Evolutionary conservation across 305 asterid genomes (phyloP), one percentile per base, ranked within the genome.

Genomic region (Fraxinus albicans): DNA sequence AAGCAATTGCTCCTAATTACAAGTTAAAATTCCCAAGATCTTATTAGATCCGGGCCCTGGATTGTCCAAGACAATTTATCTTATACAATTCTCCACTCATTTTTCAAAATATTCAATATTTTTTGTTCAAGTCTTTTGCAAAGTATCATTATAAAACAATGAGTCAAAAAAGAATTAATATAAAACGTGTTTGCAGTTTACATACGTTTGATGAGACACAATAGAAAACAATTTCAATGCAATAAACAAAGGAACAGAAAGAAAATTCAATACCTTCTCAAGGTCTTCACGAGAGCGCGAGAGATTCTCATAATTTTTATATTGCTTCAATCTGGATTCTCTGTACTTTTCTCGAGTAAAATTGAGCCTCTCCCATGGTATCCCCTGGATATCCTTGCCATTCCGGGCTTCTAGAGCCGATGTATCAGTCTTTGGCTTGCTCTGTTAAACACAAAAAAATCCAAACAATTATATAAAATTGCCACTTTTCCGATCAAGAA

Each of bases 341-440:
- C 99, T 92, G 78, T 92, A 96, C 87, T 89, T 87, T 31, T 90
- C 94, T 81, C 98, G 89, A 7, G 98, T 90, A 73, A 90, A 90
- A 85, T 89, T 92, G 79, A 94, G 93, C 85, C 97, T 90, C 82
- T 92, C 98, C 99, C 98, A 96, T 2, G 98, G 98, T 79, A 96
- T 94, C 77, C 99, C 99, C 87, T 96, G 99, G 23, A 94, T 93
- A 88, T 96, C 99, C 89, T 96, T 96, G 31, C 99, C 99, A 79
- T 91, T 90, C 86, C 87, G 91, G 42, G 87, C 97, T 79, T 95
- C 98, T 60, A 84, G 40, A 77, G 97, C 98, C 23, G 98, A 93
- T 34, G 98, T 95, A 85, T 93, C 97, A 29, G 90, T 90, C 86
- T 80, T 84, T 33, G 95, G 83, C 81, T 87, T 85, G 73, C 79